Evolutionary conservation across 306 rosid species (phyloP), one percentile per base, ranked within the genome.

Genomic region (Inga leiocalycina): DNA sequence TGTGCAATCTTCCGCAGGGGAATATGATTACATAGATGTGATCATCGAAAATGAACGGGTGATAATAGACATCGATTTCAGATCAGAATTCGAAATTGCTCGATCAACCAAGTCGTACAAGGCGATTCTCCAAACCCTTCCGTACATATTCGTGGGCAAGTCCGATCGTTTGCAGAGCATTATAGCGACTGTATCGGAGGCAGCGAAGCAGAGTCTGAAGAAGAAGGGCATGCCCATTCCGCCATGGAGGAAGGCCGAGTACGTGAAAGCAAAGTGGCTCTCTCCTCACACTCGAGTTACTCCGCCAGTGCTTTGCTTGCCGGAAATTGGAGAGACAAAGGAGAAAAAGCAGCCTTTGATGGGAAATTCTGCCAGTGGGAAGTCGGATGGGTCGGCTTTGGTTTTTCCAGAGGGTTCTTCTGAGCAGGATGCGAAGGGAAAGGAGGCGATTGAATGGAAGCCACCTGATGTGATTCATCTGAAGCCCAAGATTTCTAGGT

Each of bases 81-180:
- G 89, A 83, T 92, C 98, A 74, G 95, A 94, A 77, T 94, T 94
- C 35, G 95, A 94, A 84, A 91, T 94, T 14, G 95, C 97, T 37
- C 79, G 97, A 61, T 87, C 97, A 12, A 92, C 98, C 0, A 92
- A 91, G 27, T 14, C 87, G 11, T 92, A 91, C 85, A 92, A 86
- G 68, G 73, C 85, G 78, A 85, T 87, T 76, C 90, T 94, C 48
- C 98, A 92, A 84, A 84, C 77, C 52, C 91, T 94, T 77, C 97
- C 98, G 0, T 80, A 41, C 74, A 87, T 92, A 64, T 94, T 91
- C 81, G 93, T 94, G 2, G 98, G 98, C 16, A 88, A 82, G 75
- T n/a, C 87, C 1, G 97, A 91, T 19, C 85, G 92, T 69, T 89
- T 92, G 54, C 87, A 85, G 79, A 81, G 86, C 79, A 91, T 92